Conservation (phyloP, 2,329 filamentous ascomycete genomes). For the Trichoderma koningiopsis region DNA sequence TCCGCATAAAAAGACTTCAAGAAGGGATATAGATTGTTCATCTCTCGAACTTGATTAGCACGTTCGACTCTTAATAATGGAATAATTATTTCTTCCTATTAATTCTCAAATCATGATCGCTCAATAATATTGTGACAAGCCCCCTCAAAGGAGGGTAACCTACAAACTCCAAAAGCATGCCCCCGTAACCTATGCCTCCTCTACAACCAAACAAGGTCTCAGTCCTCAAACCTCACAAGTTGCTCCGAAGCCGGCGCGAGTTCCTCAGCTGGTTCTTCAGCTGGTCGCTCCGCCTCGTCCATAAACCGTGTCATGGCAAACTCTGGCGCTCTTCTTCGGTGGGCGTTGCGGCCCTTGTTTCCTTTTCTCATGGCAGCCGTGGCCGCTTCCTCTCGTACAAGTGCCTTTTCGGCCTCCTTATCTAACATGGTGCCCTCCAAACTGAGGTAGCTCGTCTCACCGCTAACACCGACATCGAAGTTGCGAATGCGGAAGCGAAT, state of each 20-base stretch:
- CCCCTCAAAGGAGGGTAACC: constrained; percentile 19
- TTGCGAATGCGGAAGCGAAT: constrained; percentile 80
- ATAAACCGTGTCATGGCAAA: constrained; percentile 61
- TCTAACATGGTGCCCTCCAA: constrained; percentile 86
- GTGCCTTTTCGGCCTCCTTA: constrained; percentile 63
- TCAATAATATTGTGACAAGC: constrained; percentile 23
- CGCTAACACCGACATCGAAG: constrained; percentile 77
- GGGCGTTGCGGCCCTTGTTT: constrained; percentile 37
- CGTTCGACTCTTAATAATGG: background rate
- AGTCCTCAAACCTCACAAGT: constrained; percentile 28
- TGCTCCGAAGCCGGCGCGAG: constrained; percentile 29
- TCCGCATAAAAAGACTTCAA: constrained; percentile 32
- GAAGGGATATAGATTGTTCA: background rate
- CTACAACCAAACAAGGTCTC: background rate
- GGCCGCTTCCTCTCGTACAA: constrained; percentile 52
- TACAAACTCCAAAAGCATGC: constrained; percentile 21
- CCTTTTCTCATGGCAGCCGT: constrained; percentile 41
- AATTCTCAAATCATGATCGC: constrained; percentile 22
- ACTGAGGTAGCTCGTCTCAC: constrained; percentile 76
- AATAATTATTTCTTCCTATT: constrained; percentile 7
- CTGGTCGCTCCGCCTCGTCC: constrained; percentile 45
- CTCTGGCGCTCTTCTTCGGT: constrained; percentile 50
- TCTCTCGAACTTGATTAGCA: background rate
- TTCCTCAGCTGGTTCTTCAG: constrained; percentile 3
- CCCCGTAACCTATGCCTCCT: constrained; percentile 1